Percentiles rank a stretch among this genome's conserved stretches.
Conservation (phyloP, 306 rosid genomes). For the Begonia fuchsioides region DNA sequence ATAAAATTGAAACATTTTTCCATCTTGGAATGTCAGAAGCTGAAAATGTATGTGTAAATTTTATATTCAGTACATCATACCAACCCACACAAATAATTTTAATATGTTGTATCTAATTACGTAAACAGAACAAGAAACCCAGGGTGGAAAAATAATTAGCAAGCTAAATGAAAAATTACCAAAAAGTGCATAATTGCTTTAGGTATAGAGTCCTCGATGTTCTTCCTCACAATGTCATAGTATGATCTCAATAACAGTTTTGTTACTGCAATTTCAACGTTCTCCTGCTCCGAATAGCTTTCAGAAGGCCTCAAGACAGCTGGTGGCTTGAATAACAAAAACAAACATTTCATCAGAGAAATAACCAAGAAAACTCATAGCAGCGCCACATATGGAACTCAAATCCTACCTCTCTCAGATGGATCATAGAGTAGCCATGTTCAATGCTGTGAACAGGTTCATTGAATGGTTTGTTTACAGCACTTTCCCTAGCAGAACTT, state of each 20-base stretch:
- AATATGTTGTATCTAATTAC: no score
- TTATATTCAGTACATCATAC: no score
- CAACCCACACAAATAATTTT: no score
- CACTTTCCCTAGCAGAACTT: constrained; percentile 48
- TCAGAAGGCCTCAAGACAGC: constrained; percentile 83
- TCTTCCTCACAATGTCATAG: constrained; percentile 90
- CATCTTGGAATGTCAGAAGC: no score
- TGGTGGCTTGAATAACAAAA: constrained; percentile 57
- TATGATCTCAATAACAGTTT: constrained; percentile 78
- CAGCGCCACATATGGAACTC: constrained; percentile 4
- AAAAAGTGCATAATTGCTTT: constrained; percentile 97
- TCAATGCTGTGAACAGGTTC: constrained; percentile 58
- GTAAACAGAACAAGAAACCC: no score
- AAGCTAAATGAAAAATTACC: constrained; percentile 31
- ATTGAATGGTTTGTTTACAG: constrained; percentile 24
- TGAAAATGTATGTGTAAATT: no score
- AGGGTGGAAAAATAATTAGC: neutral
- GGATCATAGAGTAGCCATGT: constrained; percentile 61
- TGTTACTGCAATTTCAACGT: constrained; percentile 60
- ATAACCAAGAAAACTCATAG: constrained; percentile 4
- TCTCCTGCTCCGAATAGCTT: constrained; percentile 63
- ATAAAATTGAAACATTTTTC: no score
- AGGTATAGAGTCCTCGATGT: constrained; percentile 72
- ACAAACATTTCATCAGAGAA: constrained; percentile 10
- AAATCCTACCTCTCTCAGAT: constrained; percentile 64